phyloP scores from a whole-genome alignment of 208 protist species.

The Wallacemonas sp. region DNA sequence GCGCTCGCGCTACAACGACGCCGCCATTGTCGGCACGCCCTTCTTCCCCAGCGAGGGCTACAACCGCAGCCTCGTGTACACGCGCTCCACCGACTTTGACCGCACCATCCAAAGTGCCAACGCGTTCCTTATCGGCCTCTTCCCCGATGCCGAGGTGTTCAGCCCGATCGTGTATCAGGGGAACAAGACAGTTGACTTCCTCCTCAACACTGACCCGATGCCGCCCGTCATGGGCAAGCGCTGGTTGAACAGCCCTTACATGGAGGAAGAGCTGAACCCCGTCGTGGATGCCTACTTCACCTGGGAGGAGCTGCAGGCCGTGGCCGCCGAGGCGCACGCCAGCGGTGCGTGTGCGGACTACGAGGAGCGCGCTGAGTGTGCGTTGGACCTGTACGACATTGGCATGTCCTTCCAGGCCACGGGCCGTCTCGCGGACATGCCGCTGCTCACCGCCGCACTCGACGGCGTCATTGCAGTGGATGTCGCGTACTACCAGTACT shows the following conservation, averaged over 20 bases:
- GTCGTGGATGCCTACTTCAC: constrained; percentile 43
- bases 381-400: constrained; percentile 45
- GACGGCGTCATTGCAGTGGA: constrained; percentile 19
- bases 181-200: constrained; percentile 38
- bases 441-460: constrained; percentile 23
- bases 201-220: constrained; percentile 39
- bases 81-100: constrained; percentile 46
- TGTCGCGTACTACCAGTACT: constrained; percentile 19
- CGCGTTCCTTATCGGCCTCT: constrained; percentile 50
- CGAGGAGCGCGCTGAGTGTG: constrained; percentile 28
- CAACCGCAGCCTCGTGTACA: constrained; percentile 55
- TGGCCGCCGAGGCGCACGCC: constrained; percentile 38
- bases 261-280: constrained; percentile 17
- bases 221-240: constrained; percentile 29
- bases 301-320: constrained; percentile 32
- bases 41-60: constrained; percentile 37
- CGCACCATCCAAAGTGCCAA: constrained; percentile 62
- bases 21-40: constrained; percentile 28
- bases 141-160: constrained; percentile 36
- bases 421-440: constrained; percentile 24
- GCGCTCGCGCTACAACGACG: constrained; percentile 46
- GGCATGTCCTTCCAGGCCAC: constrained; percentile 36
- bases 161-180: constrained; percentile 46
- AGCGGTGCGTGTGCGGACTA: constrained; percentile 35
- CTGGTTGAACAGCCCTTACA: constrained; percentile 19